Conservation (phyloP, 2,329 filamentous ascomycete species). For the Cordyceps javanica region DNA sequence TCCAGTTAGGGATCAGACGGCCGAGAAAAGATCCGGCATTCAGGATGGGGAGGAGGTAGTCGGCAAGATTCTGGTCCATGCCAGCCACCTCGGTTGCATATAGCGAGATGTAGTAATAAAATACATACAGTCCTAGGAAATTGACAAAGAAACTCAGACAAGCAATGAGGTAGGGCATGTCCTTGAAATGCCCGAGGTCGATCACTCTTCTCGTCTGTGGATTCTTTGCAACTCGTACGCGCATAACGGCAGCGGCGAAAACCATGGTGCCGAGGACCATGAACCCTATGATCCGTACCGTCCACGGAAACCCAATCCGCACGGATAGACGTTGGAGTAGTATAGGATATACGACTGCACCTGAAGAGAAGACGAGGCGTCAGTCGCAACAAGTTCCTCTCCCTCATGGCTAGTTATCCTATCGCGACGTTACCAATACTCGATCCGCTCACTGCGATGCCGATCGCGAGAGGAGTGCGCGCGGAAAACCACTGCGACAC, state of each 20-base stretch:
- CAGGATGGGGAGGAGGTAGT: conserved; percentile 16
- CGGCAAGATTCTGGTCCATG: conserved; percentile 9
- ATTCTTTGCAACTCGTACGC: conserved; percentile 40
- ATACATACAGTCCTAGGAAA: conserved; percentile 6
- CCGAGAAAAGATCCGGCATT: conserved; percentile 16
- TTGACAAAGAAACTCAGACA: conserved; percentile 3
- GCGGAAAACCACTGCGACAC: conserved; percentile 54
- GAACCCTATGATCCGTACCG: conserved; percentile 42
- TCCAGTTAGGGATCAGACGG: conserved; percentile 15
- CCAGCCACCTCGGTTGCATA: conserved; percentile 1
- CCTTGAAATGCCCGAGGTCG: neutral
- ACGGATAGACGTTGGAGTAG: conserved; percentile 37
- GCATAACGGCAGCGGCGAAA: conserved; percentile 42
- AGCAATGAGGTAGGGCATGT: neutral
- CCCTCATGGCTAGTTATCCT: conserved; percentile 16
- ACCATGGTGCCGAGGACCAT: conserved; percentile 40
- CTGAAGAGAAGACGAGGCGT: conserved; percentile 30
- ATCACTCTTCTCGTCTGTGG: neutral
- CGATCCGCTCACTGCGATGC: conserved; percentile 52
- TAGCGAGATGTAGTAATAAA: conserved; percentile 1
- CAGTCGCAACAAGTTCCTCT: conserved; percentile 23
- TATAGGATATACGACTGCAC: conserved; percentile 55
- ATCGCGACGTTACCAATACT: conserved; percentile 45
- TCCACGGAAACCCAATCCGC: conserved; percentile 44
- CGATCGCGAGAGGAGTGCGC: conserved; percentile 48